Percentiles rank a stretch among this genome's conserved stretches.
phyloP scores from a whole-genome alignment of 2,329 filamentous ascomycete species.

The Nemania sp. region DNA sequence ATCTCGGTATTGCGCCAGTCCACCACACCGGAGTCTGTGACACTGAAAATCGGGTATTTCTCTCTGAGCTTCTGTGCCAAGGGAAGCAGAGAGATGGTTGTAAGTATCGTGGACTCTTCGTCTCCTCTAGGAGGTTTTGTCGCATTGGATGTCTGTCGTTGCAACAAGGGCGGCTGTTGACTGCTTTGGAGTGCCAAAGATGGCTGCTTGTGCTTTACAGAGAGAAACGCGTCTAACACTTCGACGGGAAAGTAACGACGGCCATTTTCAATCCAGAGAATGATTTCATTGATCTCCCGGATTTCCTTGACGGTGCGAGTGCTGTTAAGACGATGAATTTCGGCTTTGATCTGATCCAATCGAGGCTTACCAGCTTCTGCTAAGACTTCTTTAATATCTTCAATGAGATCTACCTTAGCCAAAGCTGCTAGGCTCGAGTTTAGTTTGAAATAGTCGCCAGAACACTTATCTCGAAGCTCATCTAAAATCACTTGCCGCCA shows the following conservation, averaged over 20 bases:
- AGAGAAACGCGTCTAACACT: conserved; percentile 37
- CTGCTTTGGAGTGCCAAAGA: conserved; percentile 5
- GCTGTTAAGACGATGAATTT: conserved; percentile 40
- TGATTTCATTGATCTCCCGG: conserved; percentile 44
- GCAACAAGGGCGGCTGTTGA: conserved; percentile 1
- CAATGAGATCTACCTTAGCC: conserved; percentile 40
- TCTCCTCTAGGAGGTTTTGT: neutral
- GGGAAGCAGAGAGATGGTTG: conserved; percentile 38
- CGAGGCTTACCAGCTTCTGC: conserved; percentile 37
- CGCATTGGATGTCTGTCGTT: conserved; percentile 21
- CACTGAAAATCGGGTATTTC: conserved; percentile 37
- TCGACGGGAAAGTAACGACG: conserved; percentile 32
- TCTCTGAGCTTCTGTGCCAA: conserved; percentile 36
- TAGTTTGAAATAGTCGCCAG: conserved; percentile 39
- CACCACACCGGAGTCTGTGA: conserved; percentile 35
- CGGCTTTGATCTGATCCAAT: conserved; percentile 39
- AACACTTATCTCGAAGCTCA: conserved; percentile 35
- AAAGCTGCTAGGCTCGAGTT: conserved; percentile 40
- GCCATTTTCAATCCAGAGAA: conserved; percentile 40
- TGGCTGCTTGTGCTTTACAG: conserved; percentile 33
- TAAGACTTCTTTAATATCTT: conserved; percentile 41
- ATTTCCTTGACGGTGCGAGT: conserved; percentile 41
- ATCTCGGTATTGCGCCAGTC: conserved; percentile 39
- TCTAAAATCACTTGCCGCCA: conserved; percentile 40
- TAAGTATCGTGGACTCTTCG: conserved; percentile 11